Base-by-base conservation (phyloP, 192 early-diverging fungal genomes). In the Rhizoclosmatium sp. region DNA sequence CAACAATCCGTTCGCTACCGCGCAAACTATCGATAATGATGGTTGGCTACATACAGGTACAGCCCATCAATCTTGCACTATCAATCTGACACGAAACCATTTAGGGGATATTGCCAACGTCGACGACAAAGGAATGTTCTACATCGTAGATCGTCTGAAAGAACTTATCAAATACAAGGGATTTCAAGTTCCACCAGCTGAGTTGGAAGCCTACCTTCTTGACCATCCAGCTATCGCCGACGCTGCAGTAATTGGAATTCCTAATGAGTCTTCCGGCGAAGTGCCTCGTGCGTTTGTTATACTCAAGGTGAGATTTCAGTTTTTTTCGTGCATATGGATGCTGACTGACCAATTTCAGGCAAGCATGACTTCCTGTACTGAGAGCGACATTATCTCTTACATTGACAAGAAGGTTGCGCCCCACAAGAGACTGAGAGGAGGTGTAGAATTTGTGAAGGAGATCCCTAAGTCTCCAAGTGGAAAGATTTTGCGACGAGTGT, bases 161-260 rank as follows among this genome's bases (percentile, higher is more conserved):
- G 94, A 96, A 78, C 85, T 96, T 9, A 97, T 97, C 84, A 97
- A 98, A 82, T 98, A 94, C 88, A 97, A 97, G 80, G 91, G 93
- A 3, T 87, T 90, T 72, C 89, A 94, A 80, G 93, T 98, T 19
- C 88, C 94, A 2, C 96, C 95, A 2, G 93, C 95, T 2, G 95
- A 97, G 82, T 86, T 98, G 14, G 96, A 98, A 79, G 90, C 87
- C 2, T 47, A 92, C 56, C 81, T 96, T 69, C 75, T 94, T 2
- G 82, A 89, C 47, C 92, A 96, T 69, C 92, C 92, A 0, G 65
- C 81, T 4, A 84, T 98, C 62, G 83, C 88, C 23, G 84, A 91
- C 73, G 85, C 76, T 46, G 85, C 85, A 3, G 88, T 89, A 49
- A 84, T 86, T 71, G 62, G 59, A 3, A 10, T 41, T 16, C 84